Percentiles rank a stretch among this genome's conserved stretches.
Conservation (phyloP, 306 rosid genomes). For the Sphenostylis stenocarpa region DNA sequence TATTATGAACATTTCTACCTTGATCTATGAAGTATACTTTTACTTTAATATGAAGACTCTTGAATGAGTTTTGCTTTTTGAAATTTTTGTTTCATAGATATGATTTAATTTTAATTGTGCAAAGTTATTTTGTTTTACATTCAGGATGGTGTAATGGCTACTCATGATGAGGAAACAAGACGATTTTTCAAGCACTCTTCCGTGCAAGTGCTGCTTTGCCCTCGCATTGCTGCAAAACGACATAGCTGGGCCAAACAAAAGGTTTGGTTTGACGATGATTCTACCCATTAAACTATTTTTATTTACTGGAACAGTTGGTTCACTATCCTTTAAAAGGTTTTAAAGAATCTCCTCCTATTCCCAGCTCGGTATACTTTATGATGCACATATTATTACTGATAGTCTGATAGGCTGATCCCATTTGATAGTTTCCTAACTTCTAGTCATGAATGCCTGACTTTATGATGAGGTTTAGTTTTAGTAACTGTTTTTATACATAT, state of each 20-base stretch:
- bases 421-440: slow-evolving; percentile 14
- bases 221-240: slow-evolving; percentile 85
- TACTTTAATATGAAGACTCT: slow-evolving; percentile 19
- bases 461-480: slow-evolving; percentile 19
- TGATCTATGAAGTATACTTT: slow-evolving; percentile 5
- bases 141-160: slow-evolving; percentile 98
- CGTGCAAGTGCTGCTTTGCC: slow-evolving; percentile 86
- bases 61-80: slow-evolving; percentile 9
- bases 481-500: background rate
- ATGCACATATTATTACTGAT: slow-evolving; percentile 2
- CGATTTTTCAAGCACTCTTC: slow-evolving; percentile 94
- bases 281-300: slow-evolving; percentile 6
- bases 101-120: slow-evolving; percentile 16
- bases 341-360: background rate
- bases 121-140: slow-evolving; percentile 12
- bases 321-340: background rate
- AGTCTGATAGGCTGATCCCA: slow-evolving; percentile 10
- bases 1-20: background rate
- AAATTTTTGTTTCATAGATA: background rate
- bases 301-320: slow-evolving; percentile 13
- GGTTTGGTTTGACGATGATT: slow-evolving; percentile 46
- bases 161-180: slow-evolving; percentile 96
- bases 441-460: slow-evolving; percentile 12
- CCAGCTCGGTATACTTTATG: background rate
- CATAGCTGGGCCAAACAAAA: slow-evolving; percentile 90